These are phyloP conservation scores for Populus pruinosa DNA, from an alignment of 345 rosid species.

Conservation along the genomic window DNA sequence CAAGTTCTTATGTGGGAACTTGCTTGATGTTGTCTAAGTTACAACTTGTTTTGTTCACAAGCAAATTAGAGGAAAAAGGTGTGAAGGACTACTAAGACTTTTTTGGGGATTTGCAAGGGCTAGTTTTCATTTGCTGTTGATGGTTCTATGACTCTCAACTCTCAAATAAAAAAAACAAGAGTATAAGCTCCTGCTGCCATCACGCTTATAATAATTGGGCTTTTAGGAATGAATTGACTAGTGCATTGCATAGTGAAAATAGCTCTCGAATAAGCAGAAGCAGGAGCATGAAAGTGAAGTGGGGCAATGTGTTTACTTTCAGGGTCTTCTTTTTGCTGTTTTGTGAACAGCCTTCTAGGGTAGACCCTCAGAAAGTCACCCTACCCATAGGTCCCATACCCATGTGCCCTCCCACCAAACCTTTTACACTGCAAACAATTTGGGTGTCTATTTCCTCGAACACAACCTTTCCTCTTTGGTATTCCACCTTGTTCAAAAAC, in stretches of 20 bases:
- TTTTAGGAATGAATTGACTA: not conserved
- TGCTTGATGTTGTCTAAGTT: not conserved
- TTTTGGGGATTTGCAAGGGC: not conserved
- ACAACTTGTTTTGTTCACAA: not conserved
- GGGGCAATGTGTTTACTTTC: not conserved
- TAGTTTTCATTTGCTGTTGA: not conserved
- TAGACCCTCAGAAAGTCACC: slow-evolving; percentile 35
- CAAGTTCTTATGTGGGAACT: not conserved
- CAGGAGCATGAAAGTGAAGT: slow-evolving; percentile 11
- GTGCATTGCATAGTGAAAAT: not conserved
- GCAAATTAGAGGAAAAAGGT: not conserved
- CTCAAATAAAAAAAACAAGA: not conserved
- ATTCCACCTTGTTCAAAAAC: not conserved
- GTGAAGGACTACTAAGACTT: not conserved
- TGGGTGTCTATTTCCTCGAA: not conserved
- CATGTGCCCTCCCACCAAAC: slow-evolving; percentile 20
- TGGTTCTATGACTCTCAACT: not conserved
- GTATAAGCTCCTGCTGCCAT: not conserved
- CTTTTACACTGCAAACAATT: slow-evolving; percentile 37
- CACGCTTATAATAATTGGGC: not conserved
- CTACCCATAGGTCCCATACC: not conserved
- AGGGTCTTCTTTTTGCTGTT: slow-evolving; percentile 23
- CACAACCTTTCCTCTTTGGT: slow-evolving; percentile 29
- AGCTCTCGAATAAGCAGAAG: not conserved
- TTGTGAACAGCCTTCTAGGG: slow-evolving; percentile 23